Evolutionary conservation across 1,284 basidiomycete species (phyloP), one percentile per base, ranked within the genome.

Genomic region (Boletellus deceptivus): DNA sequence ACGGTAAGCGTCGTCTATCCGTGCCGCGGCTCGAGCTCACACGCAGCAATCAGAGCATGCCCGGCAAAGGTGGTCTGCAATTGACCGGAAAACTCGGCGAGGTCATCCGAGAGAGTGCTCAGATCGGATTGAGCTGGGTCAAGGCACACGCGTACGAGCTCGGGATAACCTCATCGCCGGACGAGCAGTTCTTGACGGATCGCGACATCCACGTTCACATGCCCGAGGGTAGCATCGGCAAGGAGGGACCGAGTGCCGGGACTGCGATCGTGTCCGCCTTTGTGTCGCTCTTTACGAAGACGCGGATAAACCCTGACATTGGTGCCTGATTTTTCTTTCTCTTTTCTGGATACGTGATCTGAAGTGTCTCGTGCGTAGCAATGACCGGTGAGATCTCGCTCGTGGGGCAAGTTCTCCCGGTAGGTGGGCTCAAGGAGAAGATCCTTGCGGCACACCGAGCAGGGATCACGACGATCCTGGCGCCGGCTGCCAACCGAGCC

Each of bases 11-110:
- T 34, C 24, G 37, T 41, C 17, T 43, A 36, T 46, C 10, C 22
- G 7, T 8, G 6, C 14, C 9, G 17, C 8, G 41, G 22, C 16
- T 7, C 36, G 34, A 44, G 22, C 41, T 55, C 16, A 52, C 46
- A 4, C 2, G 16, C 22, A 14, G 22, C 7, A 7, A 48, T 13
- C 59, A 93, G 91, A 85, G 83, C 48, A 95, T 94, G 91, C 93
- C 92, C 25, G 93, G 92, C 7, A 94, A 94, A 68, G 94, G 93
- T 11, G 78, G 77, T 8, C 75, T 98, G 3, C 93, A 95, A 62
- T 75, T 98, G 6, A 98, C 96, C 0, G 96, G 96, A 46, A 98
- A 98, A 75, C 86, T 99, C 3, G 96, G 96, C 46, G 96, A 99
- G 63, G 96, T 98, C 54, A 98, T 98, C 67, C 83, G 93, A 50